Percentiles rank a stretch among this genome's conserved stretches.
These are phyloP conservation scores for Mariannaea elegans DNA, from an alignment of 2,329 filamentous ascomycete species.

Conservation along the genomic window DNA sequence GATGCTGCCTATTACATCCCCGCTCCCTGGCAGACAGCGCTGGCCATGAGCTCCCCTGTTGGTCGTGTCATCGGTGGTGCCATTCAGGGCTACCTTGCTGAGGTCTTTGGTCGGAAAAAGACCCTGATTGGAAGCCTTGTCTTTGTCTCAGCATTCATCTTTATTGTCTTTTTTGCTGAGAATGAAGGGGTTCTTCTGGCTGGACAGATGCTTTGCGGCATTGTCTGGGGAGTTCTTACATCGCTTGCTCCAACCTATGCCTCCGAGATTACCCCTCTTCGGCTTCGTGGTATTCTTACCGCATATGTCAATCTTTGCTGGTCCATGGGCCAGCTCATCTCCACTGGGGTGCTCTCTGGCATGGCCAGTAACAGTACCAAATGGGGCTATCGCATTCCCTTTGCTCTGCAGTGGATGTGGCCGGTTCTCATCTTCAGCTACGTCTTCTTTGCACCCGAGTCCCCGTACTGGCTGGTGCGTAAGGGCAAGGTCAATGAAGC, in stretches of 20 bases:
- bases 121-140: conserved; percentile 61
- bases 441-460: conserved; percentile 42
- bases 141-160: conserved; percentile 39
- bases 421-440: neutral
- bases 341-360: conserved; percentile 38
- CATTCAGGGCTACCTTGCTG: conserved; percentile 30
- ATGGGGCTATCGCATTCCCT: conserved; percentile 38
- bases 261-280: conserved; percentile 45
- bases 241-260: conserved; percentile 54
- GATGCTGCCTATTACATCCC: conserved; percentile 44
- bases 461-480: conserved; percentile 52
- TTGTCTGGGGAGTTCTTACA: conserved; percentile 52
- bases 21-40: conserved; percentile 57
- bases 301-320: neutral
- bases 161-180: conserved; percentile 36
- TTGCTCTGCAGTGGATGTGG: conserved; percentile 38
- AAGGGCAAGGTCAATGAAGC: conserved; percentile 46
- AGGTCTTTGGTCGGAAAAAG: conserved; percentile 46
- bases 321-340: conserved; percentile 2
- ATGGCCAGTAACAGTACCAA: conserved; percentile 19
- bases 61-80: conserved; percentile 47
- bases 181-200: conserved; percentile 50
- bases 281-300: conserved; percentile 49
- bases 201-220: conserved; percentile 52
- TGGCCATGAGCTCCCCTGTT: conserved; percentile 52